Percentiles rank a stretch among this genome's conserved stretches.
Conservation (phyloP, 768 basidiomycete species). For the Lentinula guzmanii region DNA sequence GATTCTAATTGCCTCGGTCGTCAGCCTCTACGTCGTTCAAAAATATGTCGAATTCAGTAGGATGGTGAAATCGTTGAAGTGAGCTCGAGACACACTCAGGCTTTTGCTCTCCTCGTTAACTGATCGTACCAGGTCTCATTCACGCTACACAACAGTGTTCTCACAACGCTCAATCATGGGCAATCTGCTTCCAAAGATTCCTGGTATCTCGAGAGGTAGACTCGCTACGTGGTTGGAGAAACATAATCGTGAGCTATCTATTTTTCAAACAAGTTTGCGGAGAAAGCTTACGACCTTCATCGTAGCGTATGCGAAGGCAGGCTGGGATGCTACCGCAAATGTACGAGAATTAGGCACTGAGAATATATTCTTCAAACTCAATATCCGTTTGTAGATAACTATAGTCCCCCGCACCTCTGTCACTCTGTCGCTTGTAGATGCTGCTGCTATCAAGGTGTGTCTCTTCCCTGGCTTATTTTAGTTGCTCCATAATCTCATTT, state of each 20-base stretch:
- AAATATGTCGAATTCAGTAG: not conserved
- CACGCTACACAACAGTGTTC: not conserved
- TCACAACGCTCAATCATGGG: not conserved
- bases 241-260: not conserved
- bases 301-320: not conserved
- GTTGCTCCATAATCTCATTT: not conserved
- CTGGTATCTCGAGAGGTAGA: not conserved
- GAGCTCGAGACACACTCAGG: not conserved
- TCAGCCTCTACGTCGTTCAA: not conserved
- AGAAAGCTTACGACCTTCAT: not conserved
- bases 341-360: not conserved
- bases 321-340: not conserved
- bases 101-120: not conserved
- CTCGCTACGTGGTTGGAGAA: not conserved
- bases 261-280: not conserved
- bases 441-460: constrained; percentile 10
- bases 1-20: not conserved
- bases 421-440: not conserved
- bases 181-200: not conserved
- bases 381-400: not conserved
- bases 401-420: not conserved
- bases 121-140: not conserved
- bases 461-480: not conserved
- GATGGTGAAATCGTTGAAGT: not conserved
- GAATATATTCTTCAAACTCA: not conserved